Evolutionary conservation across 2,329 filamentous ascomycete genomes (phyloP).

Genomic region (Fusarium coffeatum): DNA sequence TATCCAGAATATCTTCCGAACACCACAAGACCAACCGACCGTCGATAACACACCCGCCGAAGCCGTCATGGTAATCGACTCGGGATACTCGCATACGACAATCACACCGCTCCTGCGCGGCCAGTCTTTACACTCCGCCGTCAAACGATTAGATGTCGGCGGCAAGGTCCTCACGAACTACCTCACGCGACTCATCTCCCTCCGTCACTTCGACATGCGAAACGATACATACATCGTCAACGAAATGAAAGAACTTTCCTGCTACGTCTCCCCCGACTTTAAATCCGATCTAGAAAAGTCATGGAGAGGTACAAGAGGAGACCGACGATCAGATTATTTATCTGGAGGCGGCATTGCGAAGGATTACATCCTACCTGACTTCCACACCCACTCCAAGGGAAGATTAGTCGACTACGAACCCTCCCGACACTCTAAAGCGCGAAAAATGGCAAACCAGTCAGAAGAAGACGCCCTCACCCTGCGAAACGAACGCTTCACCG

Average conservation of each 20-base stretch:
- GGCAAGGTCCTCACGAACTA: conserved; percentile 95
- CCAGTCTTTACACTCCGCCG: conserved; percentile 80
- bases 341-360: conserved; percentile 74
- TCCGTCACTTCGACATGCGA: conserved; percentile 94
- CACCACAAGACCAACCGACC: conserved; percentile 60
- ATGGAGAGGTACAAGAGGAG: conserved; percentile 80
- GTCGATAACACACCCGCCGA: conserved; percentile 71
- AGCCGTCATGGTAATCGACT: conserved; percentile 88
- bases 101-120: conserved; percentile 88
- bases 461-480: conserved; percentile 85
- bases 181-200: conserved; percentile 86
- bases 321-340: conserved; percentile 62
- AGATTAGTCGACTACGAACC: conserved; percentile 83
- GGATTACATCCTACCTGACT: conserved; percentile 93
- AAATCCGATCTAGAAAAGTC: conserved; percentile 79
- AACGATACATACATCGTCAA: conserved; percentile 95
- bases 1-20: conserved; percentile 74
- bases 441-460: conserved; percentile 57
- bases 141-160: conserved; percentile 88
- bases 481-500: conserved; percentile 89
- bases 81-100: conserved; percentile 92
- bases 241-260: conserved; percentile 92
- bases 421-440: conserved; percentile 64
- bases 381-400: conserved; percentile 70
- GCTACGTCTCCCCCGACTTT: conserved; percentile 86